Evolutionary conservation across 352 stramenopile species (phyloP), one percentile per base, ranked within the genome.

Genomic region (Phytophthora crassamura): DNA sequence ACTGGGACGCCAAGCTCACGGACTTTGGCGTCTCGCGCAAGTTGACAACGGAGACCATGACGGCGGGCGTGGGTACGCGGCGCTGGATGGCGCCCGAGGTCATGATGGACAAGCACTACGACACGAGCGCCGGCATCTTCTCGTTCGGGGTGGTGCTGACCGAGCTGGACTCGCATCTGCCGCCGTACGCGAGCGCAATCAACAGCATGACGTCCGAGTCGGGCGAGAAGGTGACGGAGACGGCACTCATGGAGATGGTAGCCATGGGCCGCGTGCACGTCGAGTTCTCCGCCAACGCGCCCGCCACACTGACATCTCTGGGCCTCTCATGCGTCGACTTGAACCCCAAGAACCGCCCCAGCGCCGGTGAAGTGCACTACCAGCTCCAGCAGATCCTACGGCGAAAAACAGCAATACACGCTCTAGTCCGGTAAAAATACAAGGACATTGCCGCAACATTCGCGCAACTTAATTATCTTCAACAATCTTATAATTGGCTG

Each of bases 21-120:
- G 78, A 86, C 59, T 90, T 90, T 64, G 81, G 81, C 22, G 68
- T 84, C 3, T 78, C 75, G 5, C 63, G 78, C 7, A 69, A 73
- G 36, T 69, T 62, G 39, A 72, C 68, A 28, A 58, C 53, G 39
- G 72, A 84, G 40, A 89, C 75, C 0, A 85, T 88, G 78, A 85
- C 75, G 1, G 64, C 60, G 3, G 76, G 61, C 0, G 72, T 85
- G 11, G 75, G 73, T 8, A 78, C 78, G 0, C 40, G 48, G 10
- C 57, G 74, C 3, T 86, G 78, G 75, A 84, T 84, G 75, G 78
- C 78, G 14, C 78, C 78, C 3, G 78, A 86, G 38, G 75, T 87
- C 5, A 75, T 87, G 67, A 64, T 79, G 64, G 76, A 71, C n/a
- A 65, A 82, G 9, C 70, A 49, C 10, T 85, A 82, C 62, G 38